Percentiles rank a stretch among this genome's conserved stretches.
Evolutionary conservation across 805 yeast genomes (phyloP).

Genomic region (Clavispora santaluciae): DNA sequence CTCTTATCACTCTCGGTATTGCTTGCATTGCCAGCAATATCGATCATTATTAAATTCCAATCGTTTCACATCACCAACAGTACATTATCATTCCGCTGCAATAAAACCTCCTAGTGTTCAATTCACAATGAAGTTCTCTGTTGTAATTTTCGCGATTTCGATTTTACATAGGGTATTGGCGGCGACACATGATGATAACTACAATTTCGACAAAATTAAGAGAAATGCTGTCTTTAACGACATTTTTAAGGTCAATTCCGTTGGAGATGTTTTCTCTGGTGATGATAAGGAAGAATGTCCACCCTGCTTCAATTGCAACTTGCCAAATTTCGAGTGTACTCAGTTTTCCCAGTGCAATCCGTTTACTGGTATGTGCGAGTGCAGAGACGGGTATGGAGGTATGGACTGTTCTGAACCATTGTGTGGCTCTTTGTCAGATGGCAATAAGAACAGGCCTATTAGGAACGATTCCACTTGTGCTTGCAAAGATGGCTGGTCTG

Average conservation of each 20-base stretch:
- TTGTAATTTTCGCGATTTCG: not conserved
- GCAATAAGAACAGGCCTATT: conserved; percentile 57
- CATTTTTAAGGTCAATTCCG: conserved; percentile 15
- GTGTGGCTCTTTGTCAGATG: conserved; percentile 77
- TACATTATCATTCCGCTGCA: not conserved
- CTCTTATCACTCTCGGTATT: not conserved
- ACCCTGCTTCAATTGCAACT: conserved; percentile 92
- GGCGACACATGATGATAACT: not conserved
- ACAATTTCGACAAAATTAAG: conserved; percentile 19
- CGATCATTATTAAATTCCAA: not conserved
- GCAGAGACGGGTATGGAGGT: conserved; percentile 91
- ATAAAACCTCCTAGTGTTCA: too few relatives aligned
- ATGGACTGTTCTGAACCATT: conserved; percentile 82
- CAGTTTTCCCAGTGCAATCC: conserved; percentile 88
- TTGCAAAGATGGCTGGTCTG: conserved; percentile 87
- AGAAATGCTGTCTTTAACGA: conserved; percentile 21
- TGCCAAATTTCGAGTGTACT: conserved; percentile 83
- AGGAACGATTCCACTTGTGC: conserved; percentile 55
- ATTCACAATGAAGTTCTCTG: not conserved
- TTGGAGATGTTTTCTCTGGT: not conserved
- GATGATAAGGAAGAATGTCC: conserved; percentile 52
- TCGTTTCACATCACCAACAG: not conserved
- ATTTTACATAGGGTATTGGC: not conserved
- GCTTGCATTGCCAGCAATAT: not conserved
- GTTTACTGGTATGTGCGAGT: conserved; percentile 86